phyloP scores from a whole-genome alignment of 148 eudicot species.

The Cornus florida region DNA sequence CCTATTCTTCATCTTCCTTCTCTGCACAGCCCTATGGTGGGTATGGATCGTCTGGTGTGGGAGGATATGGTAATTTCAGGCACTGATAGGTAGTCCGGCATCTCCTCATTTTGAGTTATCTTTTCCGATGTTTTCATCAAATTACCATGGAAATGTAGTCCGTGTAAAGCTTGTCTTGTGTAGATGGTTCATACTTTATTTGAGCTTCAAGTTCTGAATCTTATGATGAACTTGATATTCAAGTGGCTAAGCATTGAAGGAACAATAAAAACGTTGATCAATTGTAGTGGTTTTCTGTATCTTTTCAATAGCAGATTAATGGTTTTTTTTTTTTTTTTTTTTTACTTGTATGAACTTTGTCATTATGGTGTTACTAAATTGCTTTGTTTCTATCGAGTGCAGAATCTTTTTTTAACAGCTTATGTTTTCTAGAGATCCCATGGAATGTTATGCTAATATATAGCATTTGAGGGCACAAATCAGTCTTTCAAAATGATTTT shows the following conservation, averaged over 20 bases:
- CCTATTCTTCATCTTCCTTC: constrained; percentile 51
- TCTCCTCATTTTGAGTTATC: neutral
- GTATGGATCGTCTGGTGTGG: constrained; percentile 58
- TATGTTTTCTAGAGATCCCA: too few relatives aligned
- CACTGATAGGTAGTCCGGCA: constrained; percentile 19
- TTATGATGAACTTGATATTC: neutral
- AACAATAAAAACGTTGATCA: neutral
- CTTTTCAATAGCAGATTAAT: too few relatives aligned
- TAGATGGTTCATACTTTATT: neutral
- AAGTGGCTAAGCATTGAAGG: neutral
- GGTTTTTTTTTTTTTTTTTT: too few relatives aligned
- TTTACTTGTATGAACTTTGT: too few relatives aligned
- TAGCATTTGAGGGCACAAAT: too few relatives aligned
- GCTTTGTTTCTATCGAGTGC: too few relatives aligned
- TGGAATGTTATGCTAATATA: too few relatives aligned
- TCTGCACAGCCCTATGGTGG: constrained; percentile 54
- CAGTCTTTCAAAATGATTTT: too few relatives aligned
- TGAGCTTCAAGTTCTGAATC: neutral
- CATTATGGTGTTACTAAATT: too few relatives aligned
- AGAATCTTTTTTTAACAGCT: too few relatives aligned
- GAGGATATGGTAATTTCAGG: constrained; percentile 55
- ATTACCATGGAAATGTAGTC: neutral
- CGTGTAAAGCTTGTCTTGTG: constrained; percentile 1
- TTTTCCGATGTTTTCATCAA: neutral
- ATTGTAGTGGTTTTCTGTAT: neutral